Conservation (phyloP, 345 rosid species). For the Isatis tinctoria region DNA sequence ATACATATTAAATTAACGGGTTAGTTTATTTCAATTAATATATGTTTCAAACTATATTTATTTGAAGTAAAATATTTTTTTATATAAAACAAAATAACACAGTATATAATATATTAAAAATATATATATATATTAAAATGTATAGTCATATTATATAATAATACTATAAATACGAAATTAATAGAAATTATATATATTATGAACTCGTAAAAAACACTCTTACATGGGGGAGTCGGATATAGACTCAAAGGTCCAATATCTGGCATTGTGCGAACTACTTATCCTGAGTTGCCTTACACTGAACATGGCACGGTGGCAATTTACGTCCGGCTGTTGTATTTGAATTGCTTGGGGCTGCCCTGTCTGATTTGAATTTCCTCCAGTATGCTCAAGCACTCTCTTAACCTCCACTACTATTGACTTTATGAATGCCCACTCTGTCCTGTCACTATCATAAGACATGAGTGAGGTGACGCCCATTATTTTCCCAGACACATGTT, state of each 20-base stretch:
- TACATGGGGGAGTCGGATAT: background rate
- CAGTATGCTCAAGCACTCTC: background rate
- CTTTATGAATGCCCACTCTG: background rate
- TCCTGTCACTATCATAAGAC: background rate
- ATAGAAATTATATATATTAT: background rate
- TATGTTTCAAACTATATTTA: too few species aligned
- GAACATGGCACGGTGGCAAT: background rate
- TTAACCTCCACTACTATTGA: background rate
- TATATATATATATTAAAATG: too few species aligned
- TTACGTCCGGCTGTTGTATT: background rate
- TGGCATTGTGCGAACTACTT: background rate
- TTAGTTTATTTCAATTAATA: too few species aligned
- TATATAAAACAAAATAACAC: too few species aligned
- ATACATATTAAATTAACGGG: too few species aligned
- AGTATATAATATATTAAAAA: too few species aligned
- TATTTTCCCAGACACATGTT: too few species aligned
- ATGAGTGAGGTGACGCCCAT: background rate
- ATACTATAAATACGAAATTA: too few species aligned
- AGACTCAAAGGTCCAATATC: background rate
- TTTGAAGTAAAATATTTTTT: too few species aligned
- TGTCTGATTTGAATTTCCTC: background rate
- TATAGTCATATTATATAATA: too few species aligned
- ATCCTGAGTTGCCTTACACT: background rate
- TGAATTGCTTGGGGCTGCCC: background rate
- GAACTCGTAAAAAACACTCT: background rate